A percentile compares a stretch with the other conserved stretches of the same genome.
Evolutionary conservation across 306 rosid species (phyloP).

Genomic region (Leucaena leucocephala): DNA sequence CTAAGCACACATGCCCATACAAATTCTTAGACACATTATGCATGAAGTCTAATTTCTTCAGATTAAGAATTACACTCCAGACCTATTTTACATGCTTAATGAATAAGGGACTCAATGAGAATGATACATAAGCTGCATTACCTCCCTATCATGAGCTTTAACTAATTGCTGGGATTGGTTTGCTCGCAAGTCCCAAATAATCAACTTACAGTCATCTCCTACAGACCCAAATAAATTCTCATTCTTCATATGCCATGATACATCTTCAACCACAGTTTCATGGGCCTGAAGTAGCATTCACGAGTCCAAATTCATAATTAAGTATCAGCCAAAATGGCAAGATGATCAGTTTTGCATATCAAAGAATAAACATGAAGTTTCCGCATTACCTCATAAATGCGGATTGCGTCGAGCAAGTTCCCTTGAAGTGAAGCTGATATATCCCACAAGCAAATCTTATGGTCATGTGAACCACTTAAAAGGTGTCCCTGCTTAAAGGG

Average conservation of each 20-base stretch:
- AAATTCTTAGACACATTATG: not conserved
- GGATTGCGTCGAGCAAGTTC: conserved; percentile 68
- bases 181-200: conserved; percentile 88
- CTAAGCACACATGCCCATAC: not conserved
- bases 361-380: not conserved
- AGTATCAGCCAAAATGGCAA: not conserved
- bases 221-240: conserved; percentile 79
- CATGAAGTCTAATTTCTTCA: not conserved
- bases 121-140: conserved; percentile 31
- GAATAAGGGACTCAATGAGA: conserved; percentile 1
- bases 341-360: conserved; percentile 1
- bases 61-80: not conserved
- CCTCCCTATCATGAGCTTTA: conserved; percentile 87
- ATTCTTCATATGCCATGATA: conserved; percentile 77
- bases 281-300: conserved; percentile 52
- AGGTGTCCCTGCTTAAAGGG: conserved; percentile 68
- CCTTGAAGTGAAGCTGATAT: conserved; percentile 57
- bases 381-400: conserved; percentile 66
- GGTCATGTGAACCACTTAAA: conserved; percentile 83
- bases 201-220: conserved; percentile 84
- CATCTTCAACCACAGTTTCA: conserved; percentile 75
- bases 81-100: not conserved
- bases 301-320: conserved; percentile 26
- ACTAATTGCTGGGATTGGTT: conserved; percentile 66
- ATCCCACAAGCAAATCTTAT: conserved; percentile 87